Evolutionary conservation across 345 rosid genomes (phyloP), one percentile per base, ranked within the genome.

Genomic region (Linum tenue): DNA sequence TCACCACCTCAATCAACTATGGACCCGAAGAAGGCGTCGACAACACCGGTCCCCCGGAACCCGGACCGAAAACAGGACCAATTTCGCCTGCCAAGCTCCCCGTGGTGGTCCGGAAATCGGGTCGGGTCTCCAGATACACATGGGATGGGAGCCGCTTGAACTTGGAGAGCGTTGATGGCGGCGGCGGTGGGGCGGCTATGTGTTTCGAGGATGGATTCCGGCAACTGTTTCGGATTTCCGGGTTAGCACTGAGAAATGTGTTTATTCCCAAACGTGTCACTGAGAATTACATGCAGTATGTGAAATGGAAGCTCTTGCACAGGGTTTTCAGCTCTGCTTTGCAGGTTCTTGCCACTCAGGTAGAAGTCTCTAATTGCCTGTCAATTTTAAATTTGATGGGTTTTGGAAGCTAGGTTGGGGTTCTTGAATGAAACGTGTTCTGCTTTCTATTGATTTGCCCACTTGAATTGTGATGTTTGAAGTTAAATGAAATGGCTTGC

Each of bases 271-370:
- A 86, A 70, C 86, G 72, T 79, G 90, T 91, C 4, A 73, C 69
- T 14, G 78, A 78, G 15, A 78, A 77, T 60, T 91, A 91, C 59
- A 56, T 86, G 72, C 78, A 75, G 11, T 91, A 86, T 68, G 96
- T 91, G 7, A 86, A 91, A 73, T 91, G 97, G 97, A 91, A 91
- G 81, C 70, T 91, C 42, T 78, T 88, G 77, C 97, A 91, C 77
- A 80, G 97, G 55, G 87, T 91, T 69, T 91, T 82, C 78, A 91
- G 97, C 86, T 88, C 97, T 31, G 87, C 94, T 37, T 75, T 91
- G 7, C 97, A 88, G 69, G 96, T 91, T 80, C 89, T 91, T 77
- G 97, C 97, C 64, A 91, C 97, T 75, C 97, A 91, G 90, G 97
- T 91, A 64, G 7, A 51, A n/a, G 6, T 7, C 55, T 31, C 39